A percentile compares a stretch with the other conserved stretches of the same genome.
phyloP scores from a whole-genome alignment of 305 asterid species.

The Andrographis paniculata region DNA sequence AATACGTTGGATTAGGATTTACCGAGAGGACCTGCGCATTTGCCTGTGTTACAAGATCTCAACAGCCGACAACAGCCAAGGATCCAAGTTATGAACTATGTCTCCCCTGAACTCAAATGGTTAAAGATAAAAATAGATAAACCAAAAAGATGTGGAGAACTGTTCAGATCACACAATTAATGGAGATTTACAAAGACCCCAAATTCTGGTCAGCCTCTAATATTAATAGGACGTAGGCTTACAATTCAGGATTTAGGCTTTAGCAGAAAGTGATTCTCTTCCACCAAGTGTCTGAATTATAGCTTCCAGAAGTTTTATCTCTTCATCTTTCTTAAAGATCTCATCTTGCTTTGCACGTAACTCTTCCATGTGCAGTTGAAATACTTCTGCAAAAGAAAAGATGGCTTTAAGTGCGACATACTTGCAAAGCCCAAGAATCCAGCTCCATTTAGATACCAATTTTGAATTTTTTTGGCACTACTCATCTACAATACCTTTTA shows the following conservation, averaged over 20 bases:
- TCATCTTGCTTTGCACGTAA: conserved; percentile 78
- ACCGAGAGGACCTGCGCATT: too few species aligned
- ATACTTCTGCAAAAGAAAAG: conserved; percentile 56
- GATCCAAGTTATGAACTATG: too few species aligned
- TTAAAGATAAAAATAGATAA: too few species aligned
- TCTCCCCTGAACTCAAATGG: too few species aligned
- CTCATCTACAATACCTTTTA: too few species aligned
- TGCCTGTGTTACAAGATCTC: too few species aligned
- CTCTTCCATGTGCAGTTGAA: conserved; percentile 91
- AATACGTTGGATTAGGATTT: too few species aligned
- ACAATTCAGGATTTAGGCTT: conserved; percentile 22
- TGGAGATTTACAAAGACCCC: conserved; percentile 18
- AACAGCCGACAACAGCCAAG: too few species aligned
- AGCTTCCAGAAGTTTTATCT: conserved; percentile 88
- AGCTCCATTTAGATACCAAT: not conserved
- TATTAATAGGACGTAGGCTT: conserved; percentile 17
- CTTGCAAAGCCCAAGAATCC: not conserved
- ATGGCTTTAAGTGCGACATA: not conserved
- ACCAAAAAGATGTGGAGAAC: too few species aligned
- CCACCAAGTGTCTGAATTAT: conserved; percentile 93
- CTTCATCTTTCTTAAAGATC: conserved; percentile 72
- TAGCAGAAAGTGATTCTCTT: conserved; percentile 33
- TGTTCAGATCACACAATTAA: not conserved
- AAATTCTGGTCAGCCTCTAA: conserved; percentile 11
- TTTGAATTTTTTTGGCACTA: not conserved